Conservation (phyloP, 2,329 filamentous ascomycete genomes). For the Trichoderma sp. region DNA sequence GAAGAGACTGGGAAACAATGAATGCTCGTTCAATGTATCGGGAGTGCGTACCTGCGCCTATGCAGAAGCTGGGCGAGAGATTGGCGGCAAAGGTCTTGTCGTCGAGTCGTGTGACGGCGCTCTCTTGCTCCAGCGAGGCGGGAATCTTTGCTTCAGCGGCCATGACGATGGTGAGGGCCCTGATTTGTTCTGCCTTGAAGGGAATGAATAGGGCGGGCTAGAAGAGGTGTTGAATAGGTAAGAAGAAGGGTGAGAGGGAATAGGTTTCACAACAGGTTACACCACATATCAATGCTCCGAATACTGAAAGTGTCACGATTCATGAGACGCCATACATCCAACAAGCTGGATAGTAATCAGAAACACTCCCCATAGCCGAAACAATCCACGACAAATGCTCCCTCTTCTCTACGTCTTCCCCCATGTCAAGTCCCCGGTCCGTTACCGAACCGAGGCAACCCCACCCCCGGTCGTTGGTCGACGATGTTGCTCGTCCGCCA, state of each 20-base stretch:
- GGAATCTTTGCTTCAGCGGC: conserved; percentile 14
- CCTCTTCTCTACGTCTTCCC: not conserved
- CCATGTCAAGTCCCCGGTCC: not conserved
- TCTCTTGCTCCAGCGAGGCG: conserved; percentile 21
- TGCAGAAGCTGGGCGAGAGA: conserved; percentile 23
- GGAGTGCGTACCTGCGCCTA: conserved; percentile 21
- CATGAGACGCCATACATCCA: too few relatives aligned
- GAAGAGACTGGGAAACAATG: too few relatives aligned
- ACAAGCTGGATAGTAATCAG: not conserved
- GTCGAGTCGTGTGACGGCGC: conserved; percentile 17
- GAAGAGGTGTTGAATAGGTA: too few relatives aligned
- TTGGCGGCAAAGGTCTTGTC: conserved; percentile 22
- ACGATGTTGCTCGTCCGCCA: not conserved
- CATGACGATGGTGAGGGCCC: not conserved
- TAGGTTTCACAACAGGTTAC: too few relatives aligned
- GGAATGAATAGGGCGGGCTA: not conserved
- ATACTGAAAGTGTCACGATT: not conserved
- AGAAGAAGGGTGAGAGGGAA: not conserved
- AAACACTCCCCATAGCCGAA: not conserved
- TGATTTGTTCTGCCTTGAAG: not conserved
- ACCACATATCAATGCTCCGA: too few relatives aligned
- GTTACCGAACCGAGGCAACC: conserved; percentile 18
- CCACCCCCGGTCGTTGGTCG: not conserved
- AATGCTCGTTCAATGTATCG: not conserved
- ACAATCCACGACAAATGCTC: not conserved